Evolutionary conservation across 768 basidiomycete species (phyloP), one percentile per base, ranked within the genome.

Genomic region (Rhizopogon roseolus): DNA sequence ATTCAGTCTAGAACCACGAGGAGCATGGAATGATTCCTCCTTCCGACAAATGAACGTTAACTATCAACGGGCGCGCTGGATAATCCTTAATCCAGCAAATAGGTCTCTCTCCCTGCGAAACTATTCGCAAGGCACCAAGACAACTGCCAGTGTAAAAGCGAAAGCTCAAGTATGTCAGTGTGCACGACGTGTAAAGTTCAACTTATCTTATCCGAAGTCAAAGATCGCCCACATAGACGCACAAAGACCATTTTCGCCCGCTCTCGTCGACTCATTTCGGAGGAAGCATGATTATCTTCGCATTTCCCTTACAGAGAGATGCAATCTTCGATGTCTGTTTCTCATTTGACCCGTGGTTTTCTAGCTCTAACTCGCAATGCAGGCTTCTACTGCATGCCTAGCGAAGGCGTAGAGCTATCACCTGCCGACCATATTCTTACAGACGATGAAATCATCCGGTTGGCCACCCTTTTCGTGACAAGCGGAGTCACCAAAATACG

Each of bases 381-480:
- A 94, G 90, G 91, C 60, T 92, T 92, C 62, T 95, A 95, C 65
- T 94, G 91, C 63, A 95, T 94, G 92, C 92, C 91, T 3, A 81
- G 77, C 50, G 83, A 88, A 63, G 90, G 91, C 32, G 72, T 93
- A 5, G 80, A 86, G 50, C 76, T 93, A 27, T 85, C 88, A 11
- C 92, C 90, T 2, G 72, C 73, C 34, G 74, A 75, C 9, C 77
- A 88, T 54, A 77, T 92, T 54, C 76, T 95, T 38, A 83, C 87
- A 0, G 84, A 92, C 57, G 79, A 84, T 49, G 91, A 95, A 65
- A 71, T 94, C 28, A 65, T 88, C 40, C 81, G 86, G 45, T 76
- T 93, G 1, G 87, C 89, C 5, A 69, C 76, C 16, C 70, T 95
- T 16, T 96, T 95, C 58, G 90, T 95, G 0, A 76, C 75, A 60